Base-by-base conservation (phyloP, 2,329 filamentous ascomycete species). In the Trichoderma sp. region DNA sequence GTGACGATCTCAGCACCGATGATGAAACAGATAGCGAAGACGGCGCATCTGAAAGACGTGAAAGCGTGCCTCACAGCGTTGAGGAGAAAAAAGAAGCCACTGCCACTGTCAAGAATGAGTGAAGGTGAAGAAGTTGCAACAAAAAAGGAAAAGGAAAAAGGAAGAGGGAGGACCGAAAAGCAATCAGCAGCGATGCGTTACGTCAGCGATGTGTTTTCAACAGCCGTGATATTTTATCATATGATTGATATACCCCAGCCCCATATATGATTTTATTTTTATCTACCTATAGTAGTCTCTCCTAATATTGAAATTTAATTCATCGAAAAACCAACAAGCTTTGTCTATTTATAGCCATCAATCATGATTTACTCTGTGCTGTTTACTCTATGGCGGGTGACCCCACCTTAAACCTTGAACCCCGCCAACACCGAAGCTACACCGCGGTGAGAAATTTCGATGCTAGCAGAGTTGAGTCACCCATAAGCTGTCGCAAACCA, bases 381-480 rank as follows among this genome's bases (percentile, higher is more conserved):
- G 27, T 49, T 24, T 24, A 10, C 21, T 49, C 47, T 24, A 33
- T 47, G 40, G 40, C 5, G 55, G 24, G 27, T 33, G 7, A 49
- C 55, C 68, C 58, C 58, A 62, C 66, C 58, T 24, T 49, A 43
- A 49, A 47, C 47, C 61, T 24, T 49, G 56, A 49, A 47, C 47
- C 61, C 57, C 55, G 64, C 59, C n/a, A 56, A 68, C 69, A 70
- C 66, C 74, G 70, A 70, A 64, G 67, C 65, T 70, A 72, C 73
- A 77, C 74, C 76, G 64, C 61, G 73, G 74, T 76, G 75, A 74
- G 71, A 74, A 74, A 74, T 72, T 75, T 74, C 71, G 58, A 72
- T 49, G 69, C 33, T 49, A 65, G 75, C 76, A 76, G 76, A 77
- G 75, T 76, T 77, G 77, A 77, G 75, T 79, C 77, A 79, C 72